Base-by-base conservation (phyloP, 768 basidiomycete genomes). In the Agaricus bisporus region DNA sequence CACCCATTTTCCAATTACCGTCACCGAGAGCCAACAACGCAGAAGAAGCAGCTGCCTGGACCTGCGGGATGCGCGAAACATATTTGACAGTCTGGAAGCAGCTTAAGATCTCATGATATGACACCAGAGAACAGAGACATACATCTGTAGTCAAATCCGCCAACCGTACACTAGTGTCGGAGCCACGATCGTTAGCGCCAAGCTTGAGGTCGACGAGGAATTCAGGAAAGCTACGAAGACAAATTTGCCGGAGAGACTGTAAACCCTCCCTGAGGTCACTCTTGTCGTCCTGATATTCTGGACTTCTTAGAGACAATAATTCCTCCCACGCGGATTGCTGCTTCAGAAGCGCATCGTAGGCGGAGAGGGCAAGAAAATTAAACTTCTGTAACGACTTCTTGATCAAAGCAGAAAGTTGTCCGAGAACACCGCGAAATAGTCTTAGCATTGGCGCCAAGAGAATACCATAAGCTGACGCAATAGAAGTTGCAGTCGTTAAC, bases 1-100 rank as follows among this genome's bases (percentile, higher is more conserved):
- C 55, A 4, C 91, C 91, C 90, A 93, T 92, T 68, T 82, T 88
- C 91, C 91, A 92, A 59, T 92, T 92, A 9, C 91, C 91, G 56
- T 93, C 90, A 0, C 91, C 91, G 0, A 93, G 77, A 2, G 82
- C 79, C 38, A 81, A 64, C 36, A 92, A 70, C 0, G 84, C 82
- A 1, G 86, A 73, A 1, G 78, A 78, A 9, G 84, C 87, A 1
- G 86, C 88, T 15, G 71, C 75, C 51, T 82, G 76, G 3, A 91
- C 86, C 47, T 84, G 79, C 0, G 88, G 86, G 2, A 93, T 69
- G 49, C 78, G 74, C 51, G 86, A 79, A 57, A 93, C 64, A 62
- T 88, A 92, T 39, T 77, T 73, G 15, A 86, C 75, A 0, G 85
- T 83, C 86, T 89, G 58, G 22, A 53, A n/a, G 9, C 58, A 14